Base-by-base conservation (phyloP, 768 basidiomycete genomes). In the Termitomyces sp. region DNA sequence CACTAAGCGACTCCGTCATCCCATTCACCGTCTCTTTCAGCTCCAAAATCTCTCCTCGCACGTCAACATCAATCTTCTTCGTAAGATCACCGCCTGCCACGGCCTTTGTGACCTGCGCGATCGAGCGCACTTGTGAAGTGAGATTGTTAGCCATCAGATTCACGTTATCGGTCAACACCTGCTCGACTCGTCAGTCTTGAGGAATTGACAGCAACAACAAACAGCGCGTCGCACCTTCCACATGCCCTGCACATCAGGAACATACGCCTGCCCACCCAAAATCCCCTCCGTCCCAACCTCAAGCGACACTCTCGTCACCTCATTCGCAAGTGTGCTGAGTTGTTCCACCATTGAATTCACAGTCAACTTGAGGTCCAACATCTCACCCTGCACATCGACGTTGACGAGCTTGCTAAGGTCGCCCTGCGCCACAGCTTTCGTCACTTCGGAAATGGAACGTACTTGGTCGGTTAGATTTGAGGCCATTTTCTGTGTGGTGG, bases 221-320 rank as follows among this genome's bases (percentile, higher is more conserved):
- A 1, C 7, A 5, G 0, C 31, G 55, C 9, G 64, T 63, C 59
- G 12, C 31, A 60, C 90, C 81, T 95, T 94, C 94, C 94, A 95
- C 80, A 93, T 94, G 57, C 94, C 94, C 71, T 94, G 89, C 0
- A 96, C 94, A 52, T 91, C 93, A n/a, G 91, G 89, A 0, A 96
- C 95, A 60, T 80, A 84, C 2, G 95, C 95, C 71, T 97, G 95
- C 17, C 95, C 95, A 62, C 95, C 96, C 72, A 98, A 81, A 52
- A 92, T 96, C 72, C 94, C 94, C 72, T 95, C 91, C 42, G 88
- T 94, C 48, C 94, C 94, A 65, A 96, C 94, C 72, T 97, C 96
- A 65, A 97, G 79, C 45, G 88, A 89, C 17, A 98, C 96, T 61
- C 94, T 82, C 14, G 92, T 94, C n/a, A 96, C 94, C 67, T 92